Base-by-base conservation (phyloP, 805 yeast species). In the Ogataea angusta region DNA sequence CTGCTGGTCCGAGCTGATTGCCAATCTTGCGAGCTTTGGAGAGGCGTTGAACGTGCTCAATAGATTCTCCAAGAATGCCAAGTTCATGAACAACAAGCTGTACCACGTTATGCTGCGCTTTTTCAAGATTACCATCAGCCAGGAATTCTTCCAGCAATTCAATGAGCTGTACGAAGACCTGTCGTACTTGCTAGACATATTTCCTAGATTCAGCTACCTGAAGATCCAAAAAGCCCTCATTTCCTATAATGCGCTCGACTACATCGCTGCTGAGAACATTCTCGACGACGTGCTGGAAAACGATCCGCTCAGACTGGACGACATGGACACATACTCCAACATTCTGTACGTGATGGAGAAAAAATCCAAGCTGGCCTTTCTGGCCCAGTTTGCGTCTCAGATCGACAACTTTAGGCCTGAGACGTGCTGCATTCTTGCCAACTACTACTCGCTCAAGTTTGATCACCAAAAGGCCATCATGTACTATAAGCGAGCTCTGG, bases 401-500 rank as follows among this genome's bases (percentile, higher is more conserved):
- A 77, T 89, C 8, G 97, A 93, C 62, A 82, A 79, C 56, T 87
- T 86, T 59, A 72, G 96, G 38, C 90, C 97, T 0, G 99, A 93
- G 59, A 85, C 97, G 1, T 90, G 97, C 62, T 89, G 96, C 56
- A 84, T 93, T 17, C 72, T 90, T 18, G 99, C 97, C 2, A 93
- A 93, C 62, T 91, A 87, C 64, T 90, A 90, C 62, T 85, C 96
- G 25, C 73, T 93, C 62, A 81, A 85, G 52, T 86, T 89, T 47
- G 95, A 93, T 52, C 99, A 93, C 63, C 97, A 89, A 60, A 86
- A 85, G 63, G 95, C 99, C 0, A 87, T 93, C 45, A 79, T 84
- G 79, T 89, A 88, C 63, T 93, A 90, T 57, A 83, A 88, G 52
- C 73, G 98, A 40, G 99, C 99, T 0, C 67, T 93, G 27, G 77